A percentile compares a stretch with the other conserved stretches of the same genome.
Evolutionary conservation across 345 rosid species (phyloP).

Genomic region (Capsella bursapastoris): DNA sequence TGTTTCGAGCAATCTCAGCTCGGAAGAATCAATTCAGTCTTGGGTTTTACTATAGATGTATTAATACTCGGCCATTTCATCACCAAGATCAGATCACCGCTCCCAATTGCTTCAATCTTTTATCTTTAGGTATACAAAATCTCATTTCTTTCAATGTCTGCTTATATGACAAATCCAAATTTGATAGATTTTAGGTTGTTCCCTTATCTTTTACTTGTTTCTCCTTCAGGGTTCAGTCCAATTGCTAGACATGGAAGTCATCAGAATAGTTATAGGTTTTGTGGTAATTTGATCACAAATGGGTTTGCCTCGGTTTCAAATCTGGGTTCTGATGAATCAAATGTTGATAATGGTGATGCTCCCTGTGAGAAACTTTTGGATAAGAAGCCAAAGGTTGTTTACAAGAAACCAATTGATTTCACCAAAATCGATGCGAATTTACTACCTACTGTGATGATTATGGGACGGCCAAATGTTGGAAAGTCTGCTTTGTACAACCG

Average conservation of each 20-base stretch:
- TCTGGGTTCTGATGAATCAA: constrained; percentile 27
- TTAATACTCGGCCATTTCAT: not conserved
- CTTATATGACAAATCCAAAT: not conserved
- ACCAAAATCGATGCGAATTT: constrained; percentile 61
- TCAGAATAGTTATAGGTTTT: not conserved
- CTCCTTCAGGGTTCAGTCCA: constrained; percentile 27
- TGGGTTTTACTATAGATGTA: constrained; percentile 17
- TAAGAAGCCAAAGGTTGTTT: constrained; percentile 42
- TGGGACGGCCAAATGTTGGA: constrained; percentile 96
- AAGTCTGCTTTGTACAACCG: constrained; percentile 93
- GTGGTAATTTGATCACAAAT: constrained; percentile 22
- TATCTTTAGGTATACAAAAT: constrained; percentile 33
- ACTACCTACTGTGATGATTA: constrained; percentile 82
- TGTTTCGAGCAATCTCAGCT: constrained; percentile 41
- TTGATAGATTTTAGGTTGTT: not conserved
- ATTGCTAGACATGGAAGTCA: constrained; percentile 20
- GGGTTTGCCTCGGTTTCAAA: constrained; percentile 51
- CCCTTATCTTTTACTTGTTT: not conserved
- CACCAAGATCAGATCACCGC: not conserved
- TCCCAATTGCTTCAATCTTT: constrained; percentile 1
- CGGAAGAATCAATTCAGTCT: constrained; percentile 37
- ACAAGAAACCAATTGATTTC: constrained; percentile 66
- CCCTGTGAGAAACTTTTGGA: constrained; percentile 25
- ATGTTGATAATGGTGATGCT: not conserved
- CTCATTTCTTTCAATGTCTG: not conserved